These are phyloP conservation scores for Cystobasidium sp. DNA, from an alignment of 1,284 basidiomycete genomes.

Conservation along the genomic window DNA sequence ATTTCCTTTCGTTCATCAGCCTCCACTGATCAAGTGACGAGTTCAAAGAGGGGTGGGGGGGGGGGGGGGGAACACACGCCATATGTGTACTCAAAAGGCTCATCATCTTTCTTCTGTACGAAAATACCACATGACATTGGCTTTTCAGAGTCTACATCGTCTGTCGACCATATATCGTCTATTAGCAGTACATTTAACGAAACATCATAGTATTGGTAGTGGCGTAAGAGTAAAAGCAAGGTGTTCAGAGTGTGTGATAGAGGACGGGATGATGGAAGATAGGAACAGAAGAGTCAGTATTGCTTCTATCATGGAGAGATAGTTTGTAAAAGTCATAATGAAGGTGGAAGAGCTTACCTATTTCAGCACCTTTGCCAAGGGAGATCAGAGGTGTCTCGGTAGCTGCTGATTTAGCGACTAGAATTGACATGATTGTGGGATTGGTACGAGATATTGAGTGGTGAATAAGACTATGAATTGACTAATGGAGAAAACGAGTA, in stretches of 20 bases:
- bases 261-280: neutral
- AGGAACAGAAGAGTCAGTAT: neutral
- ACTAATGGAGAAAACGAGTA: neutral
- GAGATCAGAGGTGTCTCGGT: constrained; percentile 16
- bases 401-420: constrained; percentile 20
- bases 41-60: neutral
- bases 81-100: constrained; percentile 46
- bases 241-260: neutral
- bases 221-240: neutral
- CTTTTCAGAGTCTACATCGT: constrained; percentile 43
- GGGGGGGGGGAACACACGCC: neutral
- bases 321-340: neutral
- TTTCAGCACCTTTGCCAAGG: constrained; percentile 29
- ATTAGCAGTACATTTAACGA: neutral
- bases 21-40: neutral
- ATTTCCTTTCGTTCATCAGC: no score
- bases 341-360: neutral
- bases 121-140: constrained; percentile 48
- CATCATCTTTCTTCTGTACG: constrained; percentile 42
- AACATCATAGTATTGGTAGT: no score
- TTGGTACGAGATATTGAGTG: neutral
- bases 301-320: neutral
- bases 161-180: constrained; percentile 46
- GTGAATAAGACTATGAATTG: neutral
- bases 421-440: constrained; percentile 14